Conservation (phyloP, 257 asterid species). For the Asclepias syriaca region DNA sequence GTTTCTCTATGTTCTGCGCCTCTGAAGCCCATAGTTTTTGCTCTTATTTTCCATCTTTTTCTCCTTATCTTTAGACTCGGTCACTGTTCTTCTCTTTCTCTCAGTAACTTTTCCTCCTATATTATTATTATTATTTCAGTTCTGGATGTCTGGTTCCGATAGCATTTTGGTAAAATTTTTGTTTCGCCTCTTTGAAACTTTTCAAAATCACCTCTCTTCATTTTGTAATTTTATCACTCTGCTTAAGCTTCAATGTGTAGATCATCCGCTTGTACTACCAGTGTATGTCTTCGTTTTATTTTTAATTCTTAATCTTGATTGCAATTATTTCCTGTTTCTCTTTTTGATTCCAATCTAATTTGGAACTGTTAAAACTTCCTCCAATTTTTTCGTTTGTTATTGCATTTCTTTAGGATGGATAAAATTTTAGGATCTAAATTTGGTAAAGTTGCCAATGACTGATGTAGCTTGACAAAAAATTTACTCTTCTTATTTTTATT, state of each 20-base stretch:
- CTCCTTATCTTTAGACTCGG: constrained; percentile 5
- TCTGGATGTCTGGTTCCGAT: neutral
- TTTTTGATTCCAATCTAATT: neutral
- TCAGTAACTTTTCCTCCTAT: constrained; percentile 5
- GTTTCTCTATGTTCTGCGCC: constrained; percentile 12
- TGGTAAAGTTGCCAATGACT: neutral
- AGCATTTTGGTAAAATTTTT: constrained; percentile 3
- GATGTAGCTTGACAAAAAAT: neutral
- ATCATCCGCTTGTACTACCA: neutral
- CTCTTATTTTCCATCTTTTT: constrained; percentile 8
- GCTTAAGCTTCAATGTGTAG: constrained; percentile 1
- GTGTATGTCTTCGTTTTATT: neutral
- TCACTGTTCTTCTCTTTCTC: constrained; percentile 10
- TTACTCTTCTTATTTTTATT: too few species aligned
- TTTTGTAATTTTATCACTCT: neutral
- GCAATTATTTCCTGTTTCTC: neutral
- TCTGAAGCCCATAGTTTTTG: constrained; percentile 11
- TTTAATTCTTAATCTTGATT: neutral
- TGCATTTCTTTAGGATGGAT: neutral
- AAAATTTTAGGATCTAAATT: neutral
- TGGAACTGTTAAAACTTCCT: neutral
- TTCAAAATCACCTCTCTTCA: neutral
- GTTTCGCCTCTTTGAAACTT: neutral
- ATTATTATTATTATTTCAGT: neutral
- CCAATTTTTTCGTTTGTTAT: neutral